Base-by-base conservation (phyloP, 805 yeast species). In the Candida multigemmis region DNA sequence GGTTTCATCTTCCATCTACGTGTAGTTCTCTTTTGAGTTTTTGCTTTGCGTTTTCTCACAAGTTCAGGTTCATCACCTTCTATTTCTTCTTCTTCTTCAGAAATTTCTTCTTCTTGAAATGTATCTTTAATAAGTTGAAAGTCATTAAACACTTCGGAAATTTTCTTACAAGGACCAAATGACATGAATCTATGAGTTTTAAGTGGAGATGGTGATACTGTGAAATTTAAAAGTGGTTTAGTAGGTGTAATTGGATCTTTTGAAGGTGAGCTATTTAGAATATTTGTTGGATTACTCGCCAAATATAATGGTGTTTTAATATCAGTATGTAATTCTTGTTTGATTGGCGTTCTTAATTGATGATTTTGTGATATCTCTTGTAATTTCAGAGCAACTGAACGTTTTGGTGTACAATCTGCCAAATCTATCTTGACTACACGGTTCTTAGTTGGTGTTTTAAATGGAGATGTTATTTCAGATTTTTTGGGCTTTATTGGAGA, bases 1-100 rank as follows among this genome's bases (percentile, higher is more conserved):
- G 76, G 70, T 33, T 58, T 65, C 32, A 71, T 53, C 32, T 66
- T 69, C 48, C 65, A 61, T 26, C 74, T 52, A 28, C 72, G 50
- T 1, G 77, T 70, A 1, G 68, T 60, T 38, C 77, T 47, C 46
- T 71, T 71, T 22, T 65, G 70, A 0, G 76, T 70, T 31, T 55
- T 59, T 20, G 47, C 47, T 35, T 46, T 54, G 34, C 51, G 56
- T 28, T 40, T 37, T 25, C 27, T 12, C n/a, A 33, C 33, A 26
- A 28, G 31, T 16, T 22, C 17, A 13, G 31, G 10, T 25, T 10
- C 25, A 6, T 3, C 14, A 9, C 7, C 17, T 6, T 14, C 26
- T 9, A n/a, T 9, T 13, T 26, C 34, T 6, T 30, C 35, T 5
- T 31, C 40, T 17, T 20, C 28, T 10, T 11, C 30, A 6, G 23